Conservation (phyloP, 176 grass and related monocot species). For the Typha latifolia region DNA sequence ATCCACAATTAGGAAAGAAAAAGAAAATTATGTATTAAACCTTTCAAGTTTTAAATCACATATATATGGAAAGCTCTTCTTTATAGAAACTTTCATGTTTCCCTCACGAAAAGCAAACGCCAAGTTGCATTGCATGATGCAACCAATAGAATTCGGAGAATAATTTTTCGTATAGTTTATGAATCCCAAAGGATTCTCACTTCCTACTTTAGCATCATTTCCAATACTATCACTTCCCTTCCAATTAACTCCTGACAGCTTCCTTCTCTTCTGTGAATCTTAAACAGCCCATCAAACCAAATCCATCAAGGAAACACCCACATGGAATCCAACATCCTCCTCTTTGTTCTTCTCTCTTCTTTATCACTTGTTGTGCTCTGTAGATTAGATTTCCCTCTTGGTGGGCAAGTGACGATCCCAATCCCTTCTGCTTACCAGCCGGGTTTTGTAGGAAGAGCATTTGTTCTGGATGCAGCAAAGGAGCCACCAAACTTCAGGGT, state of each 20-base stretch:
- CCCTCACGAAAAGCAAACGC: background rate
- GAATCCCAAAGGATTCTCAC: background rate
- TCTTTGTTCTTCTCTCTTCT: constrained; percentile 10
- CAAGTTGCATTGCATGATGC: background rate
- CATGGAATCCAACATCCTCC: constrained; percentile 16
- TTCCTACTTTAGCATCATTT: background rate
- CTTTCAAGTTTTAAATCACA: too few relatives aligned
- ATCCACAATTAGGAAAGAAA: too few relatives aligned
- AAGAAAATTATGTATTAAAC: too few relatives aligned
- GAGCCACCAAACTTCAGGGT: constrained; percentile 19
- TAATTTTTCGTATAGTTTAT: background rate
- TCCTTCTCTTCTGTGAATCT: background rate
- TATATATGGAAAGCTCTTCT: too few relatives aligned
- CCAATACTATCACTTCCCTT: too few relatives aligned
- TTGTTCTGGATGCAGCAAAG: constrained; percentile 7
- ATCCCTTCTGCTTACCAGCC: constrained; percentile 18
- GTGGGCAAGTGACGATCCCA: constrained; percentile 20
- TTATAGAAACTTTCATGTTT: background rate
- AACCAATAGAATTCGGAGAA: too few relatives aligned
- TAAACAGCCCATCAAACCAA: background rate
- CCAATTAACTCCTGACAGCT: background rate
- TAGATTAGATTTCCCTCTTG: constrained; percentile 14
- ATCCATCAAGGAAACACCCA: constrained; percentile 2
- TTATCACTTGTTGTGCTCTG: background rate
- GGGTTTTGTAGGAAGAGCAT: constrained; percentile 28